These are phyloP conservation scores for Aspergillus sclerotiicarbonarius DNA, from an alignment of 495 filamentous ascomycete genomes.

Conservation along the genomic window DNA sequence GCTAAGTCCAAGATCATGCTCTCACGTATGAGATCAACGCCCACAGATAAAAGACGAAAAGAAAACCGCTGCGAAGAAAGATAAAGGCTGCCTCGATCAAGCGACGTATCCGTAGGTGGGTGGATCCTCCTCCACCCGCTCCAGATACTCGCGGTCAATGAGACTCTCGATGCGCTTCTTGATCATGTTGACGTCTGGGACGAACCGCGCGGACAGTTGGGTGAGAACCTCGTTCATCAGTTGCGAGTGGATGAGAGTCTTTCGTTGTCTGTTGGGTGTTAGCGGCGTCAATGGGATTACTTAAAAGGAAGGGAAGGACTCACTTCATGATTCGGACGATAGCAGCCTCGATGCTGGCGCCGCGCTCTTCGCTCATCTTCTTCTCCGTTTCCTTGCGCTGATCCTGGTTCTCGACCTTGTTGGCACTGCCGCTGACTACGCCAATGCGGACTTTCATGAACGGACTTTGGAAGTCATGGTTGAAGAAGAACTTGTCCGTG, in stretches of 20 bases:
- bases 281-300: conserved; percentile 2
- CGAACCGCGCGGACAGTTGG: conserved; percentile 76
- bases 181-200: conserved; percentile 85
- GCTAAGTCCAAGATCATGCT: conserved; percentile 27
- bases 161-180: conserved; percentile 93
- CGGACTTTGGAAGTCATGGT: conserved; percentile 77
- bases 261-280: conserved; percentile 70
- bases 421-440: conserved; percentile 61
- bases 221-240: conserved; percentile 82
- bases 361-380: conserved; percentile 78
- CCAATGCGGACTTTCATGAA: conserved; percentile 85
- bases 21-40: neutral
- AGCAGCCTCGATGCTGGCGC: conserved; percentile 78
- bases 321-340: conserved; percentile 97
- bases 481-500: conserved; percentile 81
- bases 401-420: conserved; percentile 79
- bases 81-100: conserved; percentile 22
- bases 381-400: conserved; percentile 86
- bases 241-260: conserved; percentile 73
- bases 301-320: conserved; percentile 31
- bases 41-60: conserved; percentile 9
- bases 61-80: conserved; percentile 1
- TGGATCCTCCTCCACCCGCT: conserved; percentile 70
- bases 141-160: conserved; percentile 92
- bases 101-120: conserved; percentile 80